These are phyloP conservation scores for Penicillium freii DNA, from an alignment of 2,329 filamentous ascomycete species.

Conservation along the genomic window DNA sequence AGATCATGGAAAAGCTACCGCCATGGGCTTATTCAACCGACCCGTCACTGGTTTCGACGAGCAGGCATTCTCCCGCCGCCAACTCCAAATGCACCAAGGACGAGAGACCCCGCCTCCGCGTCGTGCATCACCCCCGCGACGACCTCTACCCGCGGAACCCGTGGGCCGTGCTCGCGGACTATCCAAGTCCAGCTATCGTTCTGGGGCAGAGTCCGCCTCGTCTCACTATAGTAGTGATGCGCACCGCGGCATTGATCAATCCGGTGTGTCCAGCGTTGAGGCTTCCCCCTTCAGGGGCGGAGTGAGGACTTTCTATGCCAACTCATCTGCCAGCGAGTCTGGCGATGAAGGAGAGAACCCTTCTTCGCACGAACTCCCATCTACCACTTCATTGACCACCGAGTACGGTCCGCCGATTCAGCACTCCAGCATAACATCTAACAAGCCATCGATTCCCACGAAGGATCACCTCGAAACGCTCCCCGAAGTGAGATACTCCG, in stretches of 20 bases:
- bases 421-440: conserved; percentile 33
- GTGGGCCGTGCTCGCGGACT: conserved; percentile 31
- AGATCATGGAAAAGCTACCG: conserved; percentile 79
- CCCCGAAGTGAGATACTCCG: conserved; percentile 39
- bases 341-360: conserved; percentile 37
- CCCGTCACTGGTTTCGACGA: conserved; percentile 78
- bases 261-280: conserved; percentile 27
- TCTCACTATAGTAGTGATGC: conserved; percentile 39
- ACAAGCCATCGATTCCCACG: conserved; percentile 28
- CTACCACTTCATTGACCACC: conserved; percentile 26
- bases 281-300: conserved; percentile 30
- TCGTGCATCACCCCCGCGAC: conserved; percentile 30
- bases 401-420: conserved; percentile 41
- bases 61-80: conserved; percentile 76
- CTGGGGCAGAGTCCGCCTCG: conserved; percentile 38
- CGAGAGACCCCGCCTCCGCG: conserved; percentile 58
- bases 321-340: conserved; percentile 40
- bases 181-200: conserved; percentile 40
- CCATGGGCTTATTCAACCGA: conserved; percentile 69
- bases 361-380: conserved; percentile 24
- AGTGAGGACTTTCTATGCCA: conserved; percentile 36
- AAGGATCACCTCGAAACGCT: conserved; percentile 33
- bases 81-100: conserved; percentile 75
- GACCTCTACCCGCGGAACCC: conserved; percentile 23
- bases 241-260: conserved; percentile 26